A percentile compares a stretch with the other conserved stretches of the same genome.
These are phyloP conservation scores for Coniochaeta sp. DNA, from an alignment of 2,329 filamentous ascomycete species.

Conservation along the genomic window DNA sequence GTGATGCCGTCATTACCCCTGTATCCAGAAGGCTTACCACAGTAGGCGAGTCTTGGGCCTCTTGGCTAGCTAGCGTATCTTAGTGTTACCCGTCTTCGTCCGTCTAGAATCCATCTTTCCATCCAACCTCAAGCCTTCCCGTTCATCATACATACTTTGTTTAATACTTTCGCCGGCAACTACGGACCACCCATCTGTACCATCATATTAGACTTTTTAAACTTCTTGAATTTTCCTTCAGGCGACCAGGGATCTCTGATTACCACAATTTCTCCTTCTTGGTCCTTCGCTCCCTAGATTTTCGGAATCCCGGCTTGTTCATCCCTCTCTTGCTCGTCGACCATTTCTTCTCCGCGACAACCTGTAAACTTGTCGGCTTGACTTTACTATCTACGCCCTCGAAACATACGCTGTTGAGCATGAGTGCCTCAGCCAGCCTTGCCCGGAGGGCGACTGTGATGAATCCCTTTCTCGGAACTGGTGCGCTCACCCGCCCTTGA, in stretches of 20 bases:
- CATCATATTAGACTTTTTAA: neutral
- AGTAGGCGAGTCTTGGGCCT: neutral
- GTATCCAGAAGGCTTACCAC: neutral
- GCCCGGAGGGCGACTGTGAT: constrained; percentile 46
- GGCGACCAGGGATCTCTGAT: neutral
- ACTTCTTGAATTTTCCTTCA: neutral
- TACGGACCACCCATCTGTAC: neutral
- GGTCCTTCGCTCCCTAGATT: neutral
- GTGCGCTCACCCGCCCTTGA: constrained; percentile 21
- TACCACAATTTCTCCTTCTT: neutral
- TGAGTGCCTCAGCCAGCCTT: constrained; percentile 50
- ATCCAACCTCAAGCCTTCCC: too few relatives aligned
- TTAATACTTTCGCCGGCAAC: neutral
- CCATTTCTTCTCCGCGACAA: neutral
- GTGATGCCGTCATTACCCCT: neutral
- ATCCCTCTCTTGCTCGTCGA: neutral
- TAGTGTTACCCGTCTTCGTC: neutral
- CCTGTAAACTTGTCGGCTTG: neutral
- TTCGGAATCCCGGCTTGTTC: neutral
- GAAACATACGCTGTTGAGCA: constrained; percentile 16
- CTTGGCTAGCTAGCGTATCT: too few relatives aligned
- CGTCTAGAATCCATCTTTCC: neutral
- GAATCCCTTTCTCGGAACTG: constrained; percentile 42
- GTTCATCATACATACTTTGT: neutral
- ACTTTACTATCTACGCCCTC: neutral